phyloP scores from a whole-genome alignment of 176 grass and related monocot genomes.

The Puya raimondii region DNA sequence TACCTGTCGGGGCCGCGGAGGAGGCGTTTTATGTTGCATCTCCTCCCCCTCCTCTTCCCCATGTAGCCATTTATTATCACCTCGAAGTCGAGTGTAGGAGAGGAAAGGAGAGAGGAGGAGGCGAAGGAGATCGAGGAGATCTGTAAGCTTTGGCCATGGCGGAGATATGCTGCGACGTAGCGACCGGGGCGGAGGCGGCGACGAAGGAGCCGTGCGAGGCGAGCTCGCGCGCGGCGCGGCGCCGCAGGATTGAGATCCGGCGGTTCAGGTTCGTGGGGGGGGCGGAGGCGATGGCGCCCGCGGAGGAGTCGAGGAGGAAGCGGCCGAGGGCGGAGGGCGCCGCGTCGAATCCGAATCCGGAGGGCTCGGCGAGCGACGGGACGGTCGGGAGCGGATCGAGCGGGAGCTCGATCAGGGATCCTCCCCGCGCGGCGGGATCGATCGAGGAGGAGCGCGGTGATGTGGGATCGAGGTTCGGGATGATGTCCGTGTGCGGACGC shows the following conservation, averaged over 20 bases:
- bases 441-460: neutral
- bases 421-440: neutral
- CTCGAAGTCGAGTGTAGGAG: neutral
- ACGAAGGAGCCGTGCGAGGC: conserved; percentile 16
- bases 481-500: conserved; percentile 56
- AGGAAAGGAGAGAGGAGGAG: neutral
- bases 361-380: neutral
- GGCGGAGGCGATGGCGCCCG: neutral
- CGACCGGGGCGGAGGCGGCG: conserved; percentile 8
- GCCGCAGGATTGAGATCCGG: conserved; percentile 47
- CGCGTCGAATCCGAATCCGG: neutral
- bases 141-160: conserved; percentile 18
- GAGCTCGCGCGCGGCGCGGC: conserved; percentile 32
- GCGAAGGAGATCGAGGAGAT: neutral
- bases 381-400: neutral
- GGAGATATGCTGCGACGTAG: conserved; percentile 40
- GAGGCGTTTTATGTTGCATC: neutral
- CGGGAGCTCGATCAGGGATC: neutral
- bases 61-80: neutral
- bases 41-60: neutral
- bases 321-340: conserved; percentile 14
- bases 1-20: neutral
- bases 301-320: conserved; percentile 2
- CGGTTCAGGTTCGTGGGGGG: conserved; percentile 34
- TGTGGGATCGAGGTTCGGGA: conserved; percentile 24